Conservation (phyloP, 2,329 filamentous ascomycete genomes). For the Phialophora macrospora region DNA sequence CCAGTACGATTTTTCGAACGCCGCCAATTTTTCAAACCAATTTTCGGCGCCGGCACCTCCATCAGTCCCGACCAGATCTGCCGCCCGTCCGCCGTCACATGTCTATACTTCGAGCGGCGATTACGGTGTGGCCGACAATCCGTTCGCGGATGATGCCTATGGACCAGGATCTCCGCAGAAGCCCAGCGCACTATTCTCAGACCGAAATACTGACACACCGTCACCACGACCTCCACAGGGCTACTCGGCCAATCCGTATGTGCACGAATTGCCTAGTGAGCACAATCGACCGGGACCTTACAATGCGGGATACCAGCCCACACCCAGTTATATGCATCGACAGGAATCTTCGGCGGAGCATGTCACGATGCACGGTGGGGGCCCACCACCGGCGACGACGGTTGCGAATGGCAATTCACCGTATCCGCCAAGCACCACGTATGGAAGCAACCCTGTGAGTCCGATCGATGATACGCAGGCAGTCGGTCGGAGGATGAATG, state of each 20-base stretch:
- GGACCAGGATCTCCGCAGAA: constrained; percentile 20
- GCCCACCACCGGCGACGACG: constrained; percentile 12
- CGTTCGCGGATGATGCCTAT: constrained; percentile 37
- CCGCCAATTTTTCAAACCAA: constrained; percentile 31
- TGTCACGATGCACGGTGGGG: constrained; percentile 33
- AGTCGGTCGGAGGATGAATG: constrained; percentile 30
- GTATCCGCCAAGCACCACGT: constrained; percentile 7
- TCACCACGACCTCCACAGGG: constrained; percentile 24
- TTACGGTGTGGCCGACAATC: constrained; percentile 37
- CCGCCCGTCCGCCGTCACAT: constrained; percentile 27
- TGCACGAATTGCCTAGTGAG: constrained; percentile 20
- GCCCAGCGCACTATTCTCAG: constrained; percentile 30
- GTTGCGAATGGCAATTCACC: constrained; percentile 9
- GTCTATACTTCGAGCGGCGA: constrained; percentile 25
- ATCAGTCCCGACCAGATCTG: constrained; percentile 22
- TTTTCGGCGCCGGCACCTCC: constrained; percentile 33
- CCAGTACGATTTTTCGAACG: constrained; percentile 15
- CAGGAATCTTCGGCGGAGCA: constrained; percentile 36
- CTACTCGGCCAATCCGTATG: constrained; percentile 22
- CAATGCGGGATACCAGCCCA: constrained; percentile 33
- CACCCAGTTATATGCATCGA: constrained; percentile 34
- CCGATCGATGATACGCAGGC: constrained; percentile 28
- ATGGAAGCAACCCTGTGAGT: constrained; percentile 21
- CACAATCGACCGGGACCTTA: constrained; percentile 29
- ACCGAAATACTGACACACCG: constrained; percentile 25